Percentiles rank a stretch among this genome's conserved stretches.
phyloP scores from a whole-genome alignment of 441 rosid species.

The Brassica balearica region DNA sequence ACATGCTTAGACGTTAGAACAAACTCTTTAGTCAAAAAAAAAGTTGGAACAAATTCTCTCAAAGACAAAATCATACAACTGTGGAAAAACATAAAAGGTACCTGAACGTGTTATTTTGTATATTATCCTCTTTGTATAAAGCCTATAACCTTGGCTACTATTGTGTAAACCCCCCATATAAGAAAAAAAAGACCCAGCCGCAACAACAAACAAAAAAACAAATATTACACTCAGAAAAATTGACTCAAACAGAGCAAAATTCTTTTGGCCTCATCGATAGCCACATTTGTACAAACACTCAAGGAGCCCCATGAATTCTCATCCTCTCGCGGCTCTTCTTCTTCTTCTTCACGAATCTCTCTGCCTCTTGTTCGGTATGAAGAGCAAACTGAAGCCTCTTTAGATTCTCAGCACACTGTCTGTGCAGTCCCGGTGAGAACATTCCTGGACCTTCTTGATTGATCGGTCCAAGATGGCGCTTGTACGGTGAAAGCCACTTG shows the following conservation, averaged over 20 bases:
- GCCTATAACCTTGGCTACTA: not conserved
- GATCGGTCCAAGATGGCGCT: conserved; percentile 57
- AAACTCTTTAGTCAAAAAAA: too few relatives aligned
- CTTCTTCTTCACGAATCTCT: conserved; percentile 57
- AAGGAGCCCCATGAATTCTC: not conserved
- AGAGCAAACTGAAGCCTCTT: conserved; percentile 71
- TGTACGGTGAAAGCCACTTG: conserved; percentile 80
- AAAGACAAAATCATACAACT: not conserved
- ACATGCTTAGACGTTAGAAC: too few relatives aligned
- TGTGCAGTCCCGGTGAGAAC: conserved; percentile 46
- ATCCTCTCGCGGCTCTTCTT: conserved; percentile 32
- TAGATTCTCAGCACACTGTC: conserved; percentile 69
- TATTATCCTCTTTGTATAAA: not conserved
- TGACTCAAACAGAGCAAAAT: conserved; percentile 37
- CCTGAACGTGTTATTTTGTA: conserved; percentile 3
- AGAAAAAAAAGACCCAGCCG: not conserved
- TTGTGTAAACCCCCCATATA: not conserved
- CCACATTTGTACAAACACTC: conserved; percentile 35
- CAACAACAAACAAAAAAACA: not conserved
- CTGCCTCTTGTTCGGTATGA: conserved; percentile 62
- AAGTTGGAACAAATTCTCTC: too few relatives aligned
- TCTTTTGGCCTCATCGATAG: conserved; percentile 47
- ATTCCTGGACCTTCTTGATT: conserved; percentile 39
- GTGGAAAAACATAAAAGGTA: not conserved
- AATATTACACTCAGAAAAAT: conserved; percentile 24